Evolutionary conservation across 768 basidiomycete genomes (phyloP).

Genomic region (Leucosporidium yakuticum): DNA sequence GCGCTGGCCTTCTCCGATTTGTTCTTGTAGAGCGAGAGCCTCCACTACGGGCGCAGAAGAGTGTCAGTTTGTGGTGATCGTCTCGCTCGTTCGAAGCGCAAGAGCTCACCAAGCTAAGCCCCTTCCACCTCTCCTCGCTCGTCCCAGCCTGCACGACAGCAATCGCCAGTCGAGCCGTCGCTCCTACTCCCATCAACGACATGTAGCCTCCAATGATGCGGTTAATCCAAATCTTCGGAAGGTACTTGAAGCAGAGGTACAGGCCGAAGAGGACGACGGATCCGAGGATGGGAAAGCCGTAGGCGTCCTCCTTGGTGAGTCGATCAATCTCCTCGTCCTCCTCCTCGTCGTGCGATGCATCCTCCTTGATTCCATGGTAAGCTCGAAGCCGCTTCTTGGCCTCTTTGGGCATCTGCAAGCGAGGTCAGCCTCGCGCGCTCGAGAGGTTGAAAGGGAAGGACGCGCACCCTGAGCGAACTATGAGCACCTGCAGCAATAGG

Average conservation of each 20-base stretch:
- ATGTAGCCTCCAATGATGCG: conserved; percentile 55
- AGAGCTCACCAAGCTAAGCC: conserved; percentile 6
- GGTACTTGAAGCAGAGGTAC: conserved; percentile 40
- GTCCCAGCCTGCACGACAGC: not conserved
- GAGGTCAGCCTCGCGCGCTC: not conserved
- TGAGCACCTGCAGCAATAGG: not conserved
- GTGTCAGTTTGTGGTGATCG: not conserved
- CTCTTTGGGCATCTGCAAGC: conserved; percentile 22
- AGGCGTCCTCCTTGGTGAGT: conserved; percentile 37
- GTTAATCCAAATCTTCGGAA: conserved; percentile 65
- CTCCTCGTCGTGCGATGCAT: conserved; percentile 48
- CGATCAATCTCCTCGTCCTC: conserved; percentile 50
- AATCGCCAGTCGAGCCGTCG: conserved; percentile 38
- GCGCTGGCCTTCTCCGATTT: conserved; percentile 5
- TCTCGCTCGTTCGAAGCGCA: not conserved
- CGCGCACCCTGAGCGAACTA: not conserved
- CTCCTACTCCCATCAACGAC: conserved; percentile 58
- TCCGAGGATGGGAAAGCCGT: conserved; percentile 38
- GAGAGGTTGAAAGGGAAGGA: not conserved
- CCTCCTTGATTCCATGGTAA: conserved; percentile 28
- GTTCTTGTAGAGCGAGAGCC: conserved; percentile 26
- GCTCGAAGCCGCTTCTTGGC: conserved; percentile 15
- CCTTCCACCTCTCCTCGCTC: conserved; percentile 45
- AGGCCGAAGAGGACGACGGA: conserved; percentile 31
- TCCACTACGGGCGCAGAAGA: conserved; percentile 1